A percentile compares a stretch with the other conserved stretches of the same genome.
These are phyloP conservation scores for Neoascochyta sp. DNA, from an alignment of 2,329 filamentous ascomycete species.

Conservation along the genomic window DNA sequence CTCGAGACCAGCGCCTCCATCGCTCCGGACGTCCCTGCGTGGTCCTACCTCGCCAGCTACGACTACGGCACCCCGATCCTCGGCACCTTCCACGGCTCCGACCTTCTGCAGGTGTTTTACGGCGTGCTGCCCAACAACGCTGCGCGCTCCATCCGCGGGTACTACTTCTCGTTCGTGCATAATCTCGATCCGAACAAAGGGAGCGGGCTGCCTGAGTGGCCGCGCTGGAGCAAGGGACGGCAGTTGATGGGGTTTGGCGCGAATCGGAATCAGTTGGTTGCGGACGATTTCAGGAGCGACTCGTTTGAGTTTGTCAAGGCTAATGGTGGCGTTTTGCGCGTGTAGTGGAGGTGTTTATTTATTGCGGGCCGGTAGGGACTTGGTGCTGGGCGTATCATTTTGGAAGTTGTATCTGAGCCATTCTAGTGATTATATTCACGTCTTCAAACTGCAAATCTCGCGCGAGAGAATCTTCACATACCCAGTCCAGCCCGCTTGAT, in stretches of 20 bases:
- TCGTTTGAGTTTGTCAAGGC: conserved; percentile 43
- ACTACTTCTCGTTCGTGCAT: conserved; percentile 71
- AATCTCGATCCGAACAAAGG: conserved; percentile 65
- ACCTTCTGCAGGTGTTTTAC: conserved; percentile 66
- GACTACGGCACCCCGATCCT: conserved; percentile 66
- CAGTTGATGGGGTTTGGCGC: conserved; percentile 52
- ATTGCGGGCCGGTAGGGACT: too few relatives aligned
- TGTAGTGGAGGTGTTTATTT: too few relatives aligned
- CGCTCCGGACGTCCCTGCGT: conserved; percentile 59
- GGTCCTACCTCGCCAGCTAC: conserved; percentile 74
- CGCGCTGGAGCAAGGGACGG: conserved; percentile 50
- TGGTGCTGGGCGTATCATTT: too few relatives aligned
- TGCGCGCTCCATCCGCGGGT: conserved; percentile 57
- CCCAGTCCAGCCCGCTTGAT: too few relatives aligned
- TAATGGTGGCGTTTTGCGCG: conserved; percentile 14
- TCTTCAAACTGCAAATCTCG: too few relatives aligned
- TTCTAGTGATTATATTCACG: too few relatives aligned
- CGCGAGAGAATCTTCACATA: too few relatives aligned
- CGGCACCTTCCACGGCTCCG: conserved; percentile 71
- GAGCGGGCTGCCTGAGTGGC: conserved; percentile 48
- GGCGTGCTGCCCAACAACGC: conserved; percentile 62
- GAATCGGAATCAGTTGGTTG: conserved; percentile 36
- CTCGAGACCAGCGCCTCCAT: conserved; percentile 48
- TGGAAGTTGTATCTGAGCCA: too few relatives aligned
- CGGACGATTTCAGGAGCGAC: conserved; percentile 50